These are phyloP conservation scores for Penicillium canariense DNA, from an alignment of 495 filamentous ascomycete species.

Conservation along the genomic window DNA sequence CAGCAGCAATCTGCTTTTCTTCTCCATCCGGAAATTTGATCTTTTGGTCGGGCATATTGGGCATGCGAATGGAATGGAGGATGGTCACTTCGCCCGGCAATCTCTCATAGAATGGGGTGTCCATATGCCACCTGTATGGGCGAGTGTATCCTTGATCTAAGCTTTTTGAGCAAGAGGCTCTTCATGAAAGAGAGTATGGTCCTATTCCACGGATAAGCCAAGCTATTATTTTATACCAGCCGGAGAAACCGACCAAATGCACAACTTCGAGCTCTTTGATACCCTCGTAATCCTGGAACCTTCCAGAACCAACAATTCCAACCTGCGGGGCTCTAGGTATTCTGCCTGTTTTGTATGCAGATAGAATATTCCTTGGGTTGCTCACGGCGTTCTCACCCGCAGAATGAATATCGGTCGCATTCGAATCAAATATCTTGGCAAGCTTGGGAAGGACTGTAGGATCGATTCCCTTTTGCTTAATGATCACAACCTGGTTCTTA, in stretches of 20 bases:
- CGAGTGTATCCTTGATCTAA: conserved; percentile 8
- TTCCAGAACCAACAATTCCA: conserved; percentile 14
- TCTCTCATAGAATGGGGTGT: conserved; percentile 14
- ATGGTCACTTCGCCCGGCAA: conserved; percentile 15
- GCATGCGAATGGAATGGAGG: conserved; percentile 11
- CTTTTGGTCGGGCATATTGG: conserved; percentile 12
- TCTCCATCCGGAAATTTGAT: conserved; percentile 15
- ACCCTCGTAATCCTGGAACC: conserved; percentile 12
- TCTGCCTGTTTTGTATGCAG: conserved; percentile 15
- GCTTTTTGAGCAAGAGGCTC: not conserved
- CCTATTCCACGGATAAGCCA: not conserved
- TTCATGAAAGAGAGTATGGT: conserved; percentile 12
- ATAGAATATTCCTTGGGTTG: conserved; percentile 15
- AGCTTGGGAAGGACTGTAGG: conserved; percentile 11
- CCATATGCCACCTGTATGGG: conserved; percentile 16
- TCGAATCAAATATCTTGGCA: conserved; percentile 14
- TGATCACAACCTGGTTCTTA: conserved; percentile 14
- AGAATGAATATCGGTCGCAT: conserved; percentile 13
- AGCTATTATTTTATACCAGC: not conserved
- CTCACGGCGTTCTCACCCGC: conserved; percentile 17
- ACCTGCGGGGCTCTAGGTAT: conserved; percentile 14
- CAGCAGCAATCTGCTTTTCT: conserved; percentile 12
- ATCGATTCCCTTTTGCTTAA: conserved; percentile 15
- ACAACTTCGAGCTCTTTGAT: conserved; percentile 8
- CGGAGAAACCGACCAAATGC: conserved; percentile 1